phyloP scores from a whole-genome alignment of 768 basidiomycete genomes.

The Rhodotorula sphaerocarpa region DNA sequence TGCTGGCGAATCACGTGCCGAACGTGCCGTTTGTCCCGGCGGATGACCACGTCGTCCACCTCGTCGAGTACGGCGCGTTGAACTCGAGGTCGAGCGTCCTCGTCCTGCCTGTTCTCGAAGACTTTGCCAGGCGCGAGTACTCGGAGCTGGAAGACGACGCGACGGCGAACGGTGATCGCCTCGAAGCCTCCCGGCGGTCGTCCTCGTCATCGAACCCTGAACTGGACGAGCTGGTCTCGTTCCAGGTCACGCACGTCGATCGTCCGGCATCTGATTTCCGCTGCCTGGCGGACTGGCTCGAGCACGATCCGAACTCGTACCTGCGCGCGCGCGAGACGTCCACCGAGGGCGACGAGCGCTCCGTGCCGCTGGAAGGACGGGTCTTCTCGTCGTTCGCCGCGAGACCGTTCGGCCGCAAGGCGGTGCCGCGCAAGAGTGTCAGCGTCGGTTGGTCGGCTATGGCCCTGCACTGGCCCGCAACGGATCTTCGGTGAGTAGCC shows the following conservation, averaged over 20 bases:
- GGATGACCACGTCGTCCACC: conserved; percentile 1
- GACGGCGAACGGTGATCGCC: background rate
- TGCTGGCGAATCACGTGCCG: conserved; percentile 1
- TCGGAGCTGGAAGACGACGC: background rate
- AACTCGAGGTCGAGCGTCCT: conserved; percentile 21
- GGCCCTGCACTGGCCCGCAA: conserved; percentile 37
- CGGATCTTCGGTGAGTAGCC: conserved; percentile 29
- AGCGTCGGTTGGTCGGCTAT: conserved; percentile 37
- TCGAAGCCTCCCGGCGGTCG: background rate
- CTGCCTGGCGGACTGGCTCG: conserved; percentile 15
- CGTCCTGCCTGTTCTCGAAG: conserved; percentile 20
- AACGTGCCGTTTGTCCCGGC: conserved; percentile 15
- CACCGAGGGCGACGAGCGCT: conserved; percentile 10
- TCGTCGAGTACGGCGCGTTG: conserved; percentile 38
- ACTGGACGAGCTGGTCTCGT: conserved; percentile 16
- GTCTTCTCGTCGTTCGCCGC: conserved; percentile 32
- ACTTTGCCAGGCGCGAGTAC: conserved; percentile 14
- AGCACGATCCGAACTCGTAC: background rate
- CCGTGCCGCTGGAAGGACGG: conserved; percentile 14
- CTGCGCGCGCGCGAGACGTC: conserved; percentile 10
- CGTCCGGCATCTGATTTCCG: conserved; percentile 24
- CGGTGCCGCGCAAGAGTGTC: conserved; percentile 33
- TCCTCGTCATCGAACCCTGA: background rate
- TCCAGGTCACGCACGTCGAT: conserved; percentile 32
- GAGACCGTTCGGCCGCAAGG: conserved; percentile 31